Base-by-base conservation (phyloP, 129 eudicot genomes). In the Pittosporum tobira region DNA sequence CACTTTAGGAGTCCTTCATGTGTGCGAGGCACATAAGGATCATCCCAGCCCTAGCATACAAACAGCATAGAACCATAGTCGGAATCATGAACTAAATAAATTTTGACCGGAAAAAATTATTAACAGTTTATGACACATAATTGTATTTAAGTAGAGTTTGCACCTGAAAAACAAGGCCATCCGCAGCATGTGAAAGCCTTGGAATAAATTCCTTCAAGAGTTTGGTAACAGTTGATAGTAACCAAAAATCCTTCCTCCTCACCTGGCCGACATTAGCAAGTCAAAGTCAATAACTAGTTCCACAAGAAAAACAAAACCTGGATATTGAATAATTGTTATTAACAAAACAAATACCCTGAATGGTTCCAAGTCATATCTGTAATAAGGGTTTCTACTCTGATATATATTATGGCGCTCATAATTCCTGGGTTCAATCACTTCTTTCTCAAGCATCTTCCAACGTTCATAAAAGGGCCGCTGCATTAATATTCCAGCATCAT, bases 81-180 rank as follows among this genome's bases (percentile, higher is more conserved):
- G 1, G 11, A n/a, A 30, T n/a, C 27, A 31, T 7, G 8, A 29
- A 29, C 19, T 25, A 3, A 55, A 25, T 38, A 25, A 37, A 52
- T 29, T 6, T 5, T 34, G 21, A 36, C 34, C 1, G 26, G 23
- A 38, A 11, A 44, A 59, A 22, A 22, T 30, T 55, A 38, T 30
- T 16, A 8, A 42, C 1, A n/a, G 1, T 8, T 55, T 16, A 30
- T n/a, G n/a, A 30, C n/a, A 16, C 2, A 10, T 31, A 15, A 55
- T 18, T n/a, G 12, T 55, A 36, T 55, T 29, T 2, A 3, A 13
- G 3, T 12, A 5, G 59, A 53, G 13, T 53, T 55, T 55, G 16
- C 67, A 93, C 99, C 96, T 93, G 99, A 77, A 93, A 93, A 68
- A 93, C 84, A 67, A 93, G 96, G 65, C 99, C 99, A 75, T 93